Evolutionary conservation across 2,329 filamentous ascomycete species (phyloP), one percentile per base, ranked within the genome.

Genomic region (Bipolaris victoriae): DNA sequence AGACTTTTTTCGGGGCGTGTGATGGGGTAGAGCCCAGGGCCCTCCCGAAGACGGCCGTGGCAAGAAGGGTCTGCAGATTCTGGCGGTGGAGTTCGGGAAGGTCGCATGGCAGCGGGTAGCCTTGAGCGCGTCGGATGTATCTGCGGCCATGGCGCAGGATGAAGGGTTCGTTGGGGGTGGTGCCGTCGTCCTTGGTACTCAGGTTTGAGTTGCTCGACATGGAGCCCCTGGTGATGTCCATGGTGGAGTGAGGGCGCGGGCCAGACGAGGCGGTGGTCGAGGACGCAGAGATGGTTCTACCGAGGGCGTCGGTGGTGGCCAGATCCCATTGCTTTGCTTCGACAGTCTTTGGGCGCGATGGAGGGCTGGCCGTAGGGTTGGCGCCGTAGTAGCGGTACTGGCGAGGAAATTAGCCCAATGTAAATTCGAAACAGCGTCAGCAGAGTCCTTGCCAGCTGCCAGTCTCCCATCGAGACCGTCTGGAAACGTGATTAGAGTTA

Each of bases 101-200:
- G 78, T 97, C 94, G 78, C 90, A 89, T 37, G 94, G 94, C 2
- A 97, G 82, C n/a, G 92, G 92, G 69, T 98, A 97, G 47, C 63
- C 26, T 7, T 86, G 79, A 29, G 90, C 80, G 70, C 96, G 91
- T 71, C 90, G 87, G 62, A 96, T 84, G 77, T 94, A 97, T 45
- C 89, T 89, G 56, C 92, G 89, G 50, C 91, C 91, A 79, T 95
- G 89, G 69, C 89, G 88, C 62, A 88, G 79, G 64, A 90, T 79
- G 68, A 93, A 90, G 7, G 79, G 81, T 64, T 72, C 71, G 26
- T 62, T 62, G 26, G 63, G 52, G 35, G 53, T 41, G 57, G 49
- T 52, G 37, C 66, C 64, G 16, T 69, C 68, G 24, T 72, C 69
- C 49, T 69, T 67, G 33, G 65, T 66, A 60, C 69, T 74, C 43